Evolutionary conservation across 495 filamentous ascomycete species (phyloP), one percentile per base, ranked within the genome.

Genomic region (Annulohypoxylon moriforme): DNA sequence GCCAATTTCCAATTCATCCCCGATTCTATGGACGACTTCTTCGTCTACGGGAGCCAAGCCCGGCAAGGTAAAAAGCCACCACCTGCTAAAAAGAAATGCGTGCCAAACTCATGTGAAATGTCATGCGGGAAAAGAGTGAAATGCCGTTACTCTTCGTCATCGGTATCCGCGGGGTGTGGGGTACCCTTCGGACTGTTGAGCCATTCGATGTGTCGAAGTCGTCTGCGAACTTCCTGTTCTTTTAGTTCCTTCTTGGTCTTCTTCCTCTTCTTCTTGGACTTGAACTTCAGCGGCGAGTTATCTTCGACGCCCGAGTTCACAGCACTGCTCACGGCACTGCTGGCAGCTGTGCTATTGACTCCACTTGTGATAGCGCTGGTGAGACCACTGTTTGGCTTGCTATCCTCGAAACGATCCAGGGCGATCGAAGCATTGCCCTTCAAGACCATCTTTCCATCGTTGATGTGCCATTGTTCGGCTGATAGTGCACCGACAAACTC

Each of bases 151-250:
- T 83, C 87, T 75, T 95, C 92, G 61, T 94, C 93, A 68, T 96
- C 93, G 40, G 92, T 93, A 77, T 96, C 93, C 38, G 80, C 80
- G 0, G 91, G 90, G 77, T 92, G 89, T 16, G 93, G 93, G 4
- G 93, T 96, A 7, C 92, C 91, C 86, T 91, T 90, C 73, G 89
- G 87, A 71, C 84, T 88, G 77, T 91, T 94, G 67, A 92, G 82
- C 94, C 96, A 99, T 81, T 98, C 95, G 69, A 99, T 94, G 80
- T 98, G 93, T 78, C 96, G 91, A 81, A 99, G 83, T 77, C 95
- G 85, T 64, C 95, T 87, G 68, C 96, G 86, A 27, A 90, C 90
- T 80, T 99, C 96, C 2, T 92, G 85, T 72, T 99, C 96, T 87
- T 99, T 99, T 75, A 93, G 68, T 82, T 99, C 94, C 79, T 92